Conservation (phyloP, 2,329 filamentous ascomycete genomes). For the Sporothrix pallida region DNA sequence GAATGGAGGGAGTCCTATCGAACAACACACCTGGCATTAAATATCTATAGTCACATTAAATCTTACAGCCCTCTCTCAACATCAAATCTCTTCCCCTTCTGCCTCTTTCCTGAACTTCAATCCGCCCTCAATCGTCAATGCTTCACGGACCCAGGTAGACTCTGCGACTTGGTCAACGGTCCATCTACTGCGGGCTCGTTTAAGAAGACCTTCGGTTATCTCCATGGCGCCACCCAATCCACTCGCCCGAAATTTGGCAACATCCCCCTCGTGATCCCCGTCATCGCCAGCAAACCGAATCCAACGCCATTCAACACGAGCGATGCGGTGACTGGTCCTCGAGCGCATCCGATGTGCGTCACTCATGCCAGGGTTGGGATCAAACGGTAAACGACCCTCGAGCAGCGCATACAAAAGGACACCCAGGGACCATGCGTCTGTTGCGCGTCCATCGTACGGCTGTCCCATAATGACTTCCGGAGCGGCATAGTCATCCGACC, state of each 20-base stretch:
- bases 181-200: constrained; percentile 80
- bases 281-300: constrained; percentile 81
- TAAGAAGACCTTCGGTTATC: constrained; percentile 83
- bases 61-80: background rate
- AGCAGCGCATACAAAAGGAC: constrained; percentile 92
- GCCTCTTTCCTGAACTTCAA: constrained; percentile 65
- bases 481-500: constrained; percentile 95
- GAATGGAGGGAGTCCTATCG: too few relatives aligned
- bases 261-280: constrained; percentile 78
- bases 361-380: constrained; percentile 80
- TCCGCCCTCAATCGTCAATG: constrained; percentile 70
- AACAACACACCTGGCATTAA: too few relatives aligned
- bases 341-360: constrained; percentile 78
- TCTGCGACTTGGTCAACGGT: constrained; percentile 73
- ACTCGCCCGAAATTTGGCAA: constrained; percentile 62
- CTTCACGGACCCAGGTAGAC: constrained; percentile 76
- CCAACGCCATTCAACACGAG: constrained; percentile 95
- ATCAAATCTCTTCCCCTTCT: constrained; percentile 58
- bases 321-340: constrained; percentile 90
- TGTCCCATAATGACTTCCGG: constrained; percentile 96
- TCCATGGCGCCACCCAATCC: constrained; percentile 76
- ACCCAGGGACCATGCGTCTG: constrained; percentile 93
- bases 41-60: too few relatives aligned
- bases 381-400: constrained; percentile 91
- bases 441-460: constrained; percentile 88